phyloP scores from a whole-genome alignment of 164 flowering plant genomes.

The Dillenia turbinata region DNA sequence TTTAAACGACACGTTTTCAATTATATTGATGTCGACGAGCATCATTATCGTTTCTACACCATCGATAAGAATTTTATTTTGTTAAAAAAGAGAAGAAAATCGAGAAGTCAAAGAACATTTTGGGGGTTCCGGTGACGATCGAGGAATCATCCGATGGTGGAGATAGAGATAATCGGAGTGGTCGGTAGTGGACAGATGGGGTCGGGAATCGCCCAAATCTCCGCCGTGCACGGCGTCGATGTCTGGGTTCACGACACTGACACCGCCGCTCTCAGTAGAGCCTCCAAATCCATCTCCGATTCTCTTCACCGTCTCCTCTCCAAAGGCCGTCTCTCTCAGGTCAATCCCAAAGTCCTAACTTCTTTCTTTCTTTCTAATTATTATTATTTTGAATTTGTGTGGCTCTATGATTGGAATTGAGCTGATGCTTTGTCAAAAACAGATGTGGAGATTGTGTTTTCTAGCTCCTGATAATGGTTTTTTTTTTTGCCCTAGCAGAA shows the following conservation, averaged over 20 bases:
- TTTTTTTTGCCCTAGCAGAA: too few species aligned
- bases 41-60: too few species aligned
- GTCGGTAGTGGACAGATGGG: conserved; percentile 97
- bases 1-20: too few species aligned
- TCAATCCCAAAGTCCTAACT: conserved; percentile 5
- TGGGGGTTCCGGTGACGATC: too few species aligned
- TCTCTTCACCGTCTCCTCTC: conserved; percentile 55
- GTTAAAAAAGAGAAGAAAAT: too few species aligned
- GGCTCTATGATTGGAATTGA: not conserved
- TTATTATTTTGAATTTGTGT: not conserved
- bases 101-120: too few species aligned
- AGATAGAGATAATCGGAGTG: conserved; percentile 52
- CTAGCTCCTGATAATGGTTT: too few species aligned
- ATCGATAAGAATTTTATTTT: too few species aligned
- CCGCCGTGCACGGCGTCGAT: conserved; percentile 54
- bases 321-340: conserved; percentile 66
- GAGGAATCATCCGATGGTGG: conserved; percentile 23
- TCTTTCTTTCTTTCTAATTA: conserved; percentile 1
- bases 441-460: not conserved
- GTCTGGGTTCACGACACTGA: conserved; percentile 67
- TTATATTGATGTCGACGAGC: too few species aligned
- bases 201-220: conserved; percentile 90
- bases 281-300: conserved; percentile 35
- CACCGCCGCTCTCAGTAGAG: conserved; percentile 49
- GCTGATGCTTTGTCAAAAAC: too few species aligned